phyloP scores from a whole-genome alignment of 192 early-diverging fungal genomes.

The Entomortierella lignicola region DNA sequence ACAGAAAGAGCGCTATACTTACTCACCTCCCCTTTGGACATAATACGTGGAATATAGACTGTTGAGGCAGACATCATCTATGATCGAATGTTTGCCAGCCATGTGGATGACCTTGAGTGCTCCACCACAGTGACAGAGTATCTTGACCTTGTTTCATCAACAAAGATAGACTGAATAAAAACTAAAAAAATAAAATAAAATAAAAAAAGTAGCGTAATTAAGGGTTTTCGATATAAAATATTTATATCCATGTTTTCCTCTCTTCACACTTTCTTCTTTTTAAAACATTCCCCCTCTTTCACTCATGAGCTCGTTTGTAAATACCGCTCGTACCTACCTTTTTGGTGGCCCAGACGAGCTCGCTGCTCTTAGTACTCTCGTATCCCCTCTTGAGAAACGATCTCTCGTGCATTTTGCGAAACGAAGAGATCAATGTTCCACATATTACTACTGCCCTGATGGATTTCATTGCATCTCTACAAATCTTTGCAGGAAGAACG shows the following conservation, averaged over 20 bases:
- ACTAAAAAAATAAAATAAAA: too few species aligned
- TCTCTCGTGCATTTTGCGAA: conserved; percentile 40
- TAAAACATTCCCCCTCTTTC: conserved; percentile 1
- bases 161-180: too few species aligned
- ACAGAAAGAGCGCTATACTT: too few species aligned
- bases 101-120: conserved; percentile 46
- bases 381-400: conserved; percentile 25
- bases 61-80: conserved; percentile 45
- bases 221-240: too few species aligned
- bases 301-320: not conserved
- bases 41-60: conserved; percentile 17
- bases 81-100: conserved; percentile 48
- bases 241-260: not conserved
- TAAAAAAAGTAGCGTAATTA: too few species aligned
- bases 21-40: not conserved
- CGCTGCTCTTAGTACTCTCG: not conserved
- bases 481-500: conserved; percentile 18
- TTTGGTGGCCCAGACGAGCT: conserved; percentile 11
- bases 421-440: conserved; percentile 14
- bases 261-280: not conserved
- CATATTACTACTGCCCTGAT: conserved; percentile 6
- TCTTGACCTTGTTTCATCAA: conserved; percentile 40
- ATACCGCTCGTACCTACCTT: conserved; percentile 3
- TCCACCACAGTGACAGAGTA: conserved; percentile 49
- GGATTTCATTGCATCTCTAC: conserved; percentile 20